phyloP scores from a whole-genome alignment of 164 flowering plant genomes.

The Brasenia schreberi region DNA sequence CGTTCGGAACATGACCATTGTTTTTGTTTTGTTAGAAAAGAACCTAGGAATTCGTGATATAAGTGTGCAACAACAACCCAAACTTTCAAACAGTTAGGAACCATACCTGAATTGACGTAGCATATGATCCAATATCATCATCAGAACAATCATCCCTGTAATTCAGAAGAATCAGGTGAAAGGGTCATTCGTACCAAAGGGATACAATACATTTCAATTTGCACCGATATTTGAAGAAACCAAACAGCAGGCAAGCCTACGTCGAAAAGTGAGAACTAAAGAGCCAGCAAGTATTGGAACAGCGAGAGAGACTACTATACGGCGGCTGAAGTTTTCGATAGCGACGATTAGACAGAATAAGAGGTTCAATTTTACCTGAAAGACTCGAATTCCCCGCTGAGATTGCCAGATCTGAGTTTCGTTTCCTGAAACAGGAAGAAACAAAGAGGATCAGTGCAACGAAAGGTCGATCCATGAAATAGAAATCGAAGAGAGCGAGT shows the following conservation, averaged over 20 bases:
- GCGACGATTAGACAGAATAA: no score
- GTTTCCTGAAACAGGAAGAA: conserved; percentile 25
- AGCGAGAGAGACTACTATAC: not conserved
- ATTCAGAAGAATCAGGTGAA: no score
- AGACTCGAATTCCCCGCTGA: conserved; percentile 30
- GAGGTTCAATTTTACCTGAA: conserved; percentile 22
- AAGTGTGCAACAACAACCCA: no score
- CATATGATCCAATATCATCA: conserved; percentile 50
- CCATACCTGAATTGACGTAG: conserved; percentile 56
- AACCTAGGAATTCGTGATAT: not conserved
- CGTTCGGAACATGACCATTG: not conserved
- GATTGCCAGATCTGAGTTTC: conserved; percentile 25
- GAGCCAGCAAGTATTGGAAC: not conserved
- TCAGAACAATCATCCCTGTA: conserved; percentile 24
- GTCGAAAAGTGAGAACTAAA: no score
- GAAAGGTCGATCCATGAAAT: not conserved
- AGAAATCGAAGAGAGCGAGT: not conserved
- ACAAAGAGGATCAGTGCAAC: not conserved
- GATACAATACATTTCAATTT: not conserved
- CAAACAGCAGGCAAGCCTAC: not conserved
- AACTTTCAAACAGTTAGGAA: not conserved
- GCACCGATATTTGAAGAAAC: not conserved
- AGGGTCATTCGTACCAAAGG: not conserved
- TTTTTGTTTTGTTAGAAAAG: no score
- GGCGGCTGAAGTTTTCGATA: not conserved